phyloP scores from a whole-genome alignment of 768 basidiomycete species.

The Agaricus sinodeliciosus region DNA sequence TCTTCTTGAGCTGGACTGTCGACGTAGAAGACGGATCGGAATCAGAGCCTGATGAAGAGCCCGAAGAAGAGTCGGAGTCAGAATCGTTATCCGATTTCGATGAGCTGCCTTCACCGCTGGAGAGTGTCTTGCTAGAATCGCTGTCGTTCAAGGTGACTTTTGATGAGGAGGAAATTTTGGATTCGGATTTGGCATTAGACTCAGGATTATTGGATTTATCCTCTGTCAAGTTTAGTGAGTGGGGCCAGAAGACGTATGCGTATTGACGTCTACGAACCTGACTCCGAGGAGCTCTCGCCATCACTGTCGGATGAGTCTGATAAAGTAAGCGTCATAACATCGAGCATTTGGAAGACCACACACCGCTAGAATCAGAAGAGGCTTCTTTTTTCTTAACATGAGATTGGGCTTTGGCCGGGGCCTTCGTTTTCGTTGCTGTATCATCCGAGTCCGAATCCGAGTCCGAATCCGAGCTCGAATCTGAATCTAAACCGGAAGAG shows the following conservation, averaged over 20 bases:
- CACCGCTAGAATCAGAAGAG: conserved; percentile 5
- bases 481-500: conserved; percentile 9
- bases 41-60: conserved; percentile 17
- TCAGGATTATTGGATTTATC: conserved; percentile 31
- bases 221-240: conserved; percentile 8
- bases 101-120: background rate
- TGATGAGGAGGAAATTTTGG: conserved; percentile 5
- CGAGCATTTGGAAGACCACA: background rate
- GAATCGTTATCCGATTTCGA: conserved; percentile 19
- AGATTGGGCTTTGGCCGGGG: background rate
- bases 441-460: conserved; percentile 11
- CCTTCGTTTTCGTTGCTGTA: background rate
- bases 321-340: background rate
- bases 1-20: background rate
- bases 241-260: conserved; percentile 10
- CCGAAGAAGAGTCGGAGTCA: conserved; percentile 15
- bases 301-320: conserved; percentile 1
- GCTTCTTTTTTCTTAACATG: conserved; percentile 1
- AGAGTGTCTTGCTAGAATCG: conserved; percentile 34
- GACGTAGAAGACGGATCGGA: conserved; percentile 12
- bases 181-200: conserved; percentile 5
- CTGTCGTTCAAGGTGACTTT: conserved; percentile 17
- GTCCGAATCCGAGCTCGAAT: conserved; percentile 24
- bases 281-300: background rate
- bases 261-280: background rate